Evolutionary conservation across 768 basidiomycete species (phyloP), one percentile per base, ranked within the genome.

Genomic region (Auricularia heimuer): DNA sequence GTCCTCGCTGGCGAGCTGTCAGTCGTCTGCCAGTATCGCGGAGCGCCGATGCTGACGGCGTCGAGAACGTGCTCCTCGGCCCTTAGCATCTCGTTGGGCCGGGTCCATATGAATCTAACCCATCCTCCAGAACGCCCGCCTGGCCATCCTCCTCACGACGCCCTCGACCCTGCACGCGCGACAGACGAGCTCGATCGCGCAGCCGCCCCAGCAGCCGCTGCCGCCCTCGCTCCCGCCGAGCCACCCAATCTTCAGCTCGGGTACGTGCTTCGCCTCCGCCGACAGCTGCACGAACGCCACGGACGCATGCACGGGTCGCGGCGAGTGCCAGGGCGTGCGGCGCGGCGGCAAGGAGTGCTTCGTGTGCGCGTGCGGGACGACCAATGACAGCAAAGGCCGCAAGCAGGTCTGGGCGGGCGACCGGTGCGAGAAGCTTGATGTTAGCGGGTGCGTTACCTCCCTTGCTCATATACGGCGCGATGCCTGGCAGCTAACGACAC

Each of bases 391-490:
- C 10, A 74, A 78, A 33, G 81, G 85, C n/a, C 80, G 85, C 72
- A 84, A 80, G 3, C 82, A 86, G 67, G 75, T 74, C 37, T 94
- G 92, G 91, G 90, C 82, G 1, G 92, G 92, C 3, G 80, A 82
- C 63, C 82, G 79, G 67, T 94, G 92, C 68, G 85, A 92, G 78
- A 82, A 85, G 68, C 85, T 84, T 75, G 92, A 94, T 71, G 76
- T 93, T 61, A 92, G 89, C 79, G 84, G 83, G 91, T 91, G 70
- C 67, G 89, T 84, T 4, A 4, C n/a, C n/a, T n/a, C n/a, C n/a
- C n/a, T n/a, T n/a, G n/a, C n/a, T n/a, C n/a, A n/a, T n/a, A n/a
- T n/a, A n/a, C n/a, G n/a, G n/a, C n/a, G n/a, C n/a, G n/a, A n/a
- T n/a, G n/a, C n/a, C n/a, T n/a, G n/a, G n/a, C n/a, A n/a, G n/a